Evolutionary conservation across 2,329 filamentous ascomycete species (phyloP).

Genomic region (Neurospora sp.): DNA sequence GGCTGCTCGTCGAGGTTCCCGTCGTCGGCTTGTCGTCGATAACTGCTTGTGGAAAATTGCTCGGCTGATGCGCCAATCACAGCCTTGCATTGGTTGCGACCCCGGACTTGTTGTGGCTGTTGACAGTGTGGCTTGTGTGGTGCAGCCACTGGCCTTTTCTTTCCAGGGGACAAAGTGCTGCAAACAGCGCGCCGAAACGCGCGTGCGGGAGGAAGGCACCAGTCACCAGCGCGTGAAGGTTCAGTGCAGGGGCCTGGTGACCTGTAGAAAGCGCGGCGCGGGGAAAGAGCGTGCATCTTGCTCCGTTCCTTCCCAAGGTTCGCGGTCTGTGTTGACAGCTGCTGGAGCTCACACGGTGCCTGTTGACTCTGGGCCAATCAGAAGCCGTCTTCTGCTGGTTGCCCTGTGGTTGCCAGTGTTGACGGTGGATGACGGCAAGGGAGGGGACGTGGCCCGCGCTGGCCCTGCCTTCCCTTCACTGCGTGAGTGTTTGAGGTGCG

Average conservation of each 20-base stretch:
- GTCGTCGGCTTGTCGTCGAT: background rate
- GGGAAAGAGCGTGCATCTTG: background rate
- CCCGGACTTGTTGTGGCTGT: background rate
- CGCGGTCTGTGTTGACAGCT: background rate
- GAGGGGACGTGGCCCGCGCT: slow-evolving; percentile 15
- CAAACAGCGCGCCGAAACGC: background rate
- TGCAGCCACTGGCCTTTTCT: background rate
- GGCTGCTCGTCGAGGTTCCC: background rate
- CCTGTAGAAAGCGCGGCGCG: background rate
- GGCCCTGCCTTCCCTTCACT: slow-evolving; percentile 16
- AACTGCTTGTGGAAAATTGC: background rate
- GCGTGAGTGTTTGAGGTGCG: slow-evolving; percentile 11
- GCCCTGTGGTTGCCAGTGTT: slow-evolving; percentile 47
- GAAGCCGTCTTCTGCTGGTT: slow-evolving; percentile 29
- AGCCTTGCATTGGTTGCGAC: background rate
- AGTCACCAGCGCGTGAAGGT: background rate
- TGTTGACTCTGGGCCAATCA: slow-evolving; percentile 31
- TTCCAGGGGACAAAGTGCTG: background rate
- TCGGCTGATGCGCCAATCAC: background rate
- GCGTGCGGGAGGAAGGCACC: background rate
- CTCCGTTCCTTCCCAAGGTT: background rate
- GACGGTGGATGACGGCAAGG: slow-evolving; percentile 23
- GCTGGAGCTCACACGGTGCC: background rate
- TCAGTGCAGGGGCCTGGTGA: background rate
- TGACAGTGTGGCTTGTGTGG: background rate